Base-by-base conservation (phyloP, 441 rosid species). In the Mallotus japonicus region DNA sequence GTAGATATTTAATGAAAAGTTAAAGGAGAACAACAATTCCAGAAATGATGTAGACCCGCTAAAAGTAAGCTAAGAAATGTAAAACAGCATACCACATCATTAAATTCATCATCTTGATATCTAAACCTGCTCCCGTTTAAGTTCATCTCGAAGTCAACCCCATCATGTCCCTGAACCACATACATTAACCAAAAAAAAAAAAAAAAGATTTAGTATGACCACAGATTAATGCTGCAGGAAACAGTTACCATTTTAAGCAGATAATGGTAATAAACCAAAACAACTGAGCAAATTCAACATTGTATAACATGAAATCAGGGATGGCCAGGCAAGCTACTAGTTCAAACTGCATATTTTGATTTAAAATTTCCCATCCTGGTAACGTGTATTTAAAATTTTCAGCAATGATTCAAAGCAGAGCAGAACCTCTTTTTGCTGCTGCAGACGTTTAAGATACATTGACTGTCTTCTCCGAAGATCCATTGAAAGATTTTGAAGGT, bases 401-500 rank as follows among this genome's bases (percentile, higher is more conserved):
- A 6, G 40, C 40, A 37, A 37, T 4, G 40, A 8, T 54, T 28
- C 32, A 28, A 3, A 28, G 32, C 32, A 28, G 3, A 56, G 37
- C 22, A 42, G 15, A 69, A 14, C 98, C 92, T 92, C 91, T 54
- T 83, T 88, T 75, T 91, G 95, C 76, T 85, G 89, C 79, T 90
- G 87, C 78, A 92, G 87, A 15, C 86, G 92, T 75, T 89, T 91
- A 80, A 92, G 77, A 79, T 91, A 92, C 37, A 82, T 84, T 46
- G 98, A 91, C 67, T 91, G 97, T 80, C 90, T 89, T 85, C 86
- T 91, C 37, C 93, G 90, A 17, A 92, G 87, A 82, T 92, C 97
- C 91, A 85, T 86, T 11, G 95, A 92, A 22, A 92, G 90, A 63
- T 75, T 75, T 80, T 89, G 60, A 46, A 92, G 97, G 81, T 91